Evolutionary conservation across 495 filamentous ascomycete species (phyloP).

Genomic region (Melanomma pulvis-pyrius): DNA sequence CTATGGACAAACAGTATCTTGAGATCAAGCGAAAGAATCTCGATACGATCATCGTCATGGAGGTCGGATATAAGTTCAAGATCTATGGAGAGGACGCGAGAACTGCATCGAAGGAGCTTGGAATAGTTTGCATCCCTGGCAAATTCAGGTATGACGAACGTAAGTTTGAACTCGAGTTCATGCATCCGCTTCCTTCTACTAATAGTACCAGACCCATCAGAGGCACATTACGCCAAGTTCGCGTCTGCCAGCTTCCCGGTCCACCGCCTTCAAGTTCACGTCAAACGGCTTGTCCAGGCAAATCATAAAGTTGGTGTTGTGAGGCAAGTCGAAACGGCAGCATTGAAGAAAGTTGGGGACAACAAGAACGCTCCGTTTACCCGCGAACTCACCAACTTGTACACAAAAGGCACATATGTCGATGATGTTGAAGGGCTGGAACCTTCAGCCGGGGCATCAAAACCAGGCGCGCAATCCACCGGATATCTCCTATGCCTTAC

Average conservation of each 20-base stretch:
- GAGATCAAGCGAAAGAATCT: constrained; percentile 92
- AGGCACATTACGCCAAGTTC: constrained; percentile 90
- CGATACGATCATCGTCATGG: constrained; percentile 85
- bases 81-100: constrained; percentile 98
- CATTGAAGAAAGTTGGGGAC: constrained; percentile 92
- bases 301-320: constrained; percentile 97
- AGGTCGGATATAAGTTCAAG: constrained; percentile 97
- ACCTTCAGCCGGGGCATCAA: constrained; percentile 43
- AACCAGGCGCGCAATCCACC: constrained; percentile 68
- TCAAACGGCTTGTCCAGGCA: constrained; percentile 87
- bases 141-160: constrained; percentile 92
- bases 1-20: constrained; percentile 89
- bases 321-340: constrained; percentile 96
- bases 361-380: constrained; percentile 92
- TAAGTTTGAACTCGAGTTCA: neutral
- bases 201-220: constrained; percentile 65
- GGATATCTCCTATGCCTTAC: constrained; percentile 94
- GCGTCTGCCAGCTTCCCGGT: constrained; percentile 95
- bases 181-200: neutral
- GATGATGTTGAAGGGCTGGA: constrained; percentile 88
- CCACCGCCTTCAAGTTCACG: constrained; percentile 89
- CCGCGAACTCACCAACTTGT: constrained; percentile 91
- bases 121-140: constrained; percentile 95
- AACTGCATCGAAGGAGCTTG: constrained; percentile 84
- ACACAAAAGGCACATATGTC: constrained; percentile 98